These are phyloP conservation scores for Xylaria polymorpha DNA, from an alignment of 2,329 filamentous ascomycete genomes.

Conservation along the genomic window DNA sequence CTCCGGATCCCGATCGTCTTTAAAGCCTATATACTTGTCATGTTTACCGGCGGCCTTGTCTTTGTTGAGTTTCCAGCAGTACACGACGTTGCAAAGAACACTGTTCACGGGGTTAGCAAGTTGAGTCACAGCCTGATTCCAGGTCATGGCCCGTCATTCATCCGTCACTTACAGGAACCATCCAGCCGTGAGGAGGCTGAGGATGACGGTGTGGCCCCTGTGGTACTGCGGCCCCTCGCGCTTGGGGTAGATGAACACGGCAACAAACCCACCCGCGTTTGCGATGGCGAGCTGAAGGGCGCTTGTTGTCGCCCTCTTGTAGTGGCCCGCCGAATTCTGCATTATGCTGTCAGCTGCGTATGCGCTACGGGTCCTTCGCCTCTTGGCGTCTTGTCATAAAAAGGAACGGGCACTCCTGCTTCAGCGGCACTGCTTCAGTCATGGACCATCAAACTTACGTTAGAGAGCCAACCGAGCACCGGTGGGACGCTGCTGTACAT, in stretches of 20 bases:
- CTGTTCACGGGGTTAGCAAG: conserved; percentile 52
- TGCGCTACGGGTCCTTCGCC: not conserved
- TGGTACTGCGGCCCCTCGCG: conserved; percentile 67
- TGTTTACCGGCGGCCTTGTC: conserved; percentile 72
- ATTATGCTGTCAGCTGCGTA: conserved; percentile 28
- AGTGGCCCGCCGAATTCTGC: conserved; percentile 72
- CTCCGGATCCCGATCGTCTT: conserved; percentile 72
- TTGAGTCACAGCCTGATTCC: no score
- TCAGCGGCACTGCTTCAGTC: no score
- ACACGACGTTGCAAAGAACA: conserved; percentile 69
- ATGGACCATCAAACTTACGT: conserved; percentile 49
- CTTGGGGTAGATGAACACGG: conserved; percentile 71
- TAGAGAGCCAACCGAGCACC: conserved; percentile 73
- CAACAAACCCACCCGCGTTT: conserved; percentile 75
- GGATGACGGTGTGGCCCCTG: conserved; percentile 69
- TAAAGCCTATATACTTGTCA: conserved; percentile 65
- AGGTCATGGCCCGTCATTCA: not conserved
- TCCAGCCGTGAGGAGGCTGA: conserved; percentile 69
- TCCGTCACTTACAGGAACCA: conserved; percentile 69
- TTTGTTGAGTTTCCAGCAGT: conserved; percentile 71
- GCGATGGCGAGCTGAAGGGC: conserved; percentile 74
- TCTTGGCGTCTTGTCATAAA: not conserved
- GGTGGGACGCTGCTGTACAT: conserved; percentile 72
- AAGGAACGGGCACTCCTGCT: not conserved
- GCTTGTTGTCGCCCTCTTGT: conserved; percentile 75